Base-by-base conservation (phyloP, 1,284 basidiomycete species). In the Sporisorium scitamineum region DNA sequence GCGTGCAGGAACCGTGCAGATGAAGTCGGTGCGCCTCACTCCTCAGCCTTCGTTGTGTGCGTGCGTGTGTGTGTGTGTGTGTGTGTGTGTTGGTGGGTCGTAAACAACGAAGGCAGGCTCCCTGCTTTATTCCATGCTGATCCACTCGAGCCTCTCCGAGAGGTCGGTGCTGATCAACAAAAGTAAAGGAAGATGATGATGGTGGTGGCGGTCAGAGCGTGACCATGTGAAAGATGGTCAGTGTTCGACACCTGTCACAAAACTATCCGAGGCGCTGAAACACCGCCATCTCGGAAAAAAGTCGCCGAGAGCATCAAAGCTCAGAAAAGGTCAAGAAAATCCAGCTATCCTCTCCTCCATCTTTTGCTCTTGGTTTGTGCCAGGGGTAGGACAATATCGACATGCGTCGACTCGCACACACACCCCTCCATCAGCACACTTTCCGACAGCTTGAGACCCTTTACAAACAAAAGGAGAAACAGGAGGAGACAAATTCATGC, bases 231-330 rank as follows among this genome's bases (percentile, higher is more conserved):
- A 20, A 11, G 50, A 22, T 52, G 50, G 50, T 37, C 50, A 52
- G 50, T 52, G 50, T 50, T 34, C 20, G 31, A 52, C 32, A 50
- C 27, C 27, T 50, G 27, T 50, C 48, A 50, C 27, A 18, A 48
- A 50, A 50, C 10, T 18, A 18, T 20, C 27, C 18, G n/a, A 18
- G 9, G 26, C 27, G 47, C 47, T 48, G 5, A 18, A 16, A n/a
- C 14, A 8, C 39, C 39, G 39, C 39, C 7, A 20, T 9, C n/a
- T 50, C 11, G 32, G n/a, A 26, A 52, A 37, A 24, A 51, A 34
- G 48, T 32, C 48, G 48, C 48, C 31, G 18, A 52, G 20, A 34
- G 22, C 22, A 34, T n/a, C n/a, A 51, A 34, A 34, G 31, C 18
- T 6, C 29, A 16, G 24, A 52, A 54, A 54, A 9, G 51, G 32